Evolutionary conservation across 192 early-diverging fungal species (phyloP).

Genomic region (Borealophlyctis nickersoniae): DNA sequence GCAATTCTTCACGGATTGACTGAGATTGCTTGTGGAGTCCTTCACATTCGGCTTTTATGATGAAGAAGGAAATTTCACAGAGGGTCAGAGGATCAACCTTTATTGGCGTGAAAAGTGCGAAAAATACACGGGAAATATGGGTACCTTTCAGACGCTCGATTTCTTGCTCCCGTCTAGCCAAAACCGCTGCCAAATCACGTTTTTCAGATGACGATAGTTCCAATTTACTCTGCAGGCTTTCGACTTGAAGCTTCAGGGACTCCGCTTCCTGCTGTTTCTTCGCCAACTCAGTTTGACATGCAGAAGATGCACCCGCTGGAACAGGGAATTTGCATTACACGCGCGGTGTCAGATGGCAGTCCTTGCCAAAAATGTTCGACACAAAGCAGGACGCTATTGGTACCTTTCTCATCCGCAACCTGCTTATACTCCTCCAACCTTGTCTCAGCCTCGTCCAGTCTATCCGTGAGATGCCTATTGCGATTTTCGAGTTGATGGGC

Average conservation of each 20-base stretch:
- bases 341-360: not conserved
- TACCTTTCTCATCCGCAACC: constrained; percentile 4
- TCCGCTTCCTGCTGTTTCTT: constrained; percentile 6
- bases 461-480: not conserved
- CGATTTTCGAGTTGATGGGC: not conserved
- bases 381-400: not conserved
- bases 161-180: constrained; percentile 17
- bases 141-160: constrained; percentile 14
- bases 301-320: not conserved
- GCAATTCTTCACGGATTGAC: constrained; percentile 20
- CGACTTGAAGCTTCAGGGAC: not conserved
- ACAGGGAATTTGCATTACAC: not conserved
- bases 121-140: not conserved
- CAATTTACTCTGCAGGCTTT: not conserved
- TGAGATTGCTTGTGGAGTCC: constrained; percentile 9
- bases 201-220: constrained; percentile 16
- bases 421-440: not conserved
- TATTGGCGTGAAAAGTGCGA: not conserved
- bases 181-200: constrained; percentile 10
- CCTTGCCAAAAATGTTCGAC: not conserved
- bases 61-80: too few species aligned
- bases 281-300: not conserved
- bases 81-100: not conserved
- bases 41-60: too few species aligned
- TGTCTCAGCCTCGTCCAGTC: not conserved